Evolutionary conservation across 257 asterid genomes (phyloP).

Genomic region (Solanum chmielewskii): DNA sequence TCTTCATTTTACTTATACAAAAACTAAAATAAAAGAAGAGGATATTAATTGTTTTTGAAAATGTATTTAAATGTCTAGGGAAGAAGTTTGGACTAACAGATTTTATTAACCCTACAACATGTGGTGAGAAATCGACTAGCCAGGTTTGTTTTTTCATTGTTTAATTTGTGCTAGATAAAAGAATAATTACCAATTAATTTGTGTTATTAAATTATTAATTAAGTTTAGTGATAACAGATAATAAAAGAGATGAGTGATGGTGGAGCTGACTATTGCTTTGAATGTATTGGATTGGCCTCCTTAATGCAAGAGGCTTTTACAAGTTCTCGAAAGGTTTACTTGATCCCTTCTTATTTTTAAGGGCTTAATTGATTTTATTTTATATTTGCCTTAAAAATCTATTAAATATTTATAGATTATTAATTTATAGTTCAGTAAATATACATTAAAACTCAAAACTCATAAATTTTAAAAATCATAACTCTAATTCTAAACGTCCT

Average conservation of each 20-base stretch:
- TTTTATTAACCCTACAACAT: slow-evolving; percentile 18
- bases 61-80: neutral
- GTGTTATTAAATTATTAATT: neutral
- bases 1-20: neutral
- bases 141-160: slow-evolving; percentile 1
- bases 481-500: too few species aligned
- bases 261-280: slow-evolving; percentile 31
- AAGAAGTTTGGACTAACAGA: slow-evolving; percentile 31
- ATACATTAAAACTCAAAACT: too few species aligned
- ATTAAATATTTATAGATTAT: too few species aligned
- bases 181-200: neutral
- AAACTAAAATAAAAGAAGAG: neutral
- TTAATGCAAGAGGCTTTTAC: slow-evolving; percentile 19
- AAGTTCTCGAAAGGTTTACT: slow-evolving; percentile 9
- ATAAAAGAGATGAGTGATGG: slow-evolving; percentile 18
- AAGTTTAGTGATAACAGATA: neutral
- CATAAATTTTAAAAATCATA: too few species aligned
- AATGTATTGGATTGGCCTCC: slow-evolving; percentile 22
- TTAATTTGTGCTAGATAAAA: neutral
- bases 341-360: neutral
- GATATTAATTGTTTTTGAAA: neutral
- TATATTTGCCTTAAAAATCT: too few species aligned
- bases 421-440: too few species aligned
- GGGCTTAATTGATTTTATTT: neutral
- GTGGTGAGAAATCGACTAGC: slow-evolving; percentile 21